phyloP scores from a whole-genome alignment of 148 eudicot species.

The Camellia granthamiana region DNA sequence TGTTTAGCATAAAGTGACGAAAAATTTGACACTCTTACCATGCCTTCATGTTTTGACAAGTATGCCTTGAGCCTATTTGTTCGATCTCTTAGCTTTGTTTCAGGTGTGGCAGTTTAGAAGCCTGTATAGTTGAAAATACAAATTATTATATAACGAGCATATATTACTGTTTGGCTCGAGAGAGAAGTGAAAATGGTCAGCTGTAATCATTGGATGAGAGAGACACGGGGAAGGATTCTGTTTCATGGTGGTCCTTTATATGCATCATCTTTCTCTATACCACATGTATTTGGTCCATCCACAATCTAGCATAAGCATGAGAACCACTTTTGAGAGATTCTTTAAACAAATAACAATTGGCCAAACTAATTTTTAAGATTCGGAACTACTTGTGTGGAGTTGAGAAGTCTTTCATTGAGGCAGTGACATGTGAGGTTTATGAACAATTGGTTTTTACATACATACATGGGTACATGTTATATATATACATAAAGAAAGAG shows the following conservation, averaged over 20 bases:
- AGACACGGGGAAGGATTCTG: conserved; percentile 18
- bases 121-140: neutral
- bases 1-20: neutral
- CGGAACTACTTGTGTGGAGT: neutral
- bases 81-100: too few relatives aligned
- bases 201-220: conserved; percentile 1
- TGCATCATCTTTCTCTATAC: conserved; percentile 12
- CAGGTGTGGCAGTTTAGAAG: neutral
- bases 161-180: too few relatives aligned
- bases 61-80: too few relatives aligned
- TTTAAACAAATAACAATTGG: conserved; percentile 13
- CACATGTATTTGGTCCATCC: conserved; percentile 12
- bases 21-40: neutral
- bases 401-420: neutral
- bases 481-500: neutral
- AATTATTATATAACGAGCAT: too few relatives aligned
- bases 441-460: conserved; percentile 6
- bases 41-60: neutral
- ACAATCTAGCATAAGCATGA: conserved; percentile 5
- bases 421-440: conserved; percentile 1
- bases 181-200: too few relatives aligned
- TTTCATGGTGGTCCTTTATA: conserved; percentile 27
- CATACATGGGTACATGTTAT: neutral
- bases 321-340: conserved; percentile 3
- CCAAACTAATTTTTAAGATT: conserved; percentile 7